A percentile compares a stretch with the other conserved stretches of the same genome.
Conservation (phyloP, 108 stramenopile genomes). For the Nitzschia inconspicua region DNA sequence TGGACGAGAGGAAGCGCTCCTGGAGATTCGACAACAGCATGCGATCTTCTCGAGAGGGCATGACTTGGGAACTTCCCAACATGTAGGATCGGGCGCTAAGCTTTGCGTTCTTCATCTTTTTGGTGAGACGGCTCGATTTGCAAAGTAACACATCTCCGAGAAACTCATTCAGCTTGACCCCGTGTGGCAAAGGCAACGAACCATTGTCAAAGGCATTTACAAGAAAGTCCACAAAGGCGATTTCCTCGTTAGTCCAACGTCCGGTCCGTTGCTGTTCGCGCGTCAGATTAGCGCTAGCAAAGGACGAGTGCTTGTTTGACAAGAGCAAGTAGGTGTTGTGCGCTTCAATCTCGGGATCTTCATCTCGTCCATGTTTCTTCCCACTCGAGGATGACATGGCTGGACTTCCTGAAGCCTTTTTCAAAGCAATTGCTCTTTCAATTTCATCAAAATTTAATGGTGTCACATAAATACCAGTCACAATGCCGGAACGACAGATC, state of each 20-base stretch:
- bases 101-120: constrained; percentile 84
- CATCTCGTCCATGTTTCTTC: constrained; percentile 21
- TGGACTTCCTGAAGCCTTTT: constrained; percentile 2
- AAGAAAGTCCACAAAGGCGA: constrained; percentile 53
- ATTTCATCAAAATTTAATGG: constrained; percentile 36
- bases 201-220: constrained; percentile 68
- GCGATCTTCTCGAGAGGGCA: constrained; percentile 1
- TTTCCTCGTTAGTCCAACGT: constrained; percentile 75
- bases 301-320: constrained; percentile 9
- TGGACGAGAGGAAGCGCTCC: constrained; percentile 60
- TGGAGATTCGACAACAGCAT: constrained; percentile 46
- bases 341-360: constrained; percentile 27
- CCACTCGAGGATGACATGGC: background rate
- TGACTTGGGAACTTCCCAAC: constrained; percentile 7
- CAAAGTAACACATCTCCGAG: constrained; percentile 71
- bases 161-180: constrained; percentile 78
- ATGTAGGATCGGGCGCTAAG: constrained; percentile 59
- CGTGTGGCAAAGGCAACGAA: constrained; percentile 61
- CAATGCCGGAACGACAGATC: constrained; percentile 24
- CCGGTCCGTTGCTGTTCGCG: constrained; percentile 62
- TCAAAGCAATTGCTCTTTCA: constrained; percentile 38
- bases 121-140: constrained; percentile 70
- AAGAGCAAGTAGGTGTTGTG: constrained; percentile 41
- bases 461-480: constrained; percentile 34
- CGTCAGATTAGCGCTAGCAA: constrained; percentile 19